Evolutionary conservation across 257 asterid species (phyloP).

Genomic region (Cruciata laevipes): DNA sequence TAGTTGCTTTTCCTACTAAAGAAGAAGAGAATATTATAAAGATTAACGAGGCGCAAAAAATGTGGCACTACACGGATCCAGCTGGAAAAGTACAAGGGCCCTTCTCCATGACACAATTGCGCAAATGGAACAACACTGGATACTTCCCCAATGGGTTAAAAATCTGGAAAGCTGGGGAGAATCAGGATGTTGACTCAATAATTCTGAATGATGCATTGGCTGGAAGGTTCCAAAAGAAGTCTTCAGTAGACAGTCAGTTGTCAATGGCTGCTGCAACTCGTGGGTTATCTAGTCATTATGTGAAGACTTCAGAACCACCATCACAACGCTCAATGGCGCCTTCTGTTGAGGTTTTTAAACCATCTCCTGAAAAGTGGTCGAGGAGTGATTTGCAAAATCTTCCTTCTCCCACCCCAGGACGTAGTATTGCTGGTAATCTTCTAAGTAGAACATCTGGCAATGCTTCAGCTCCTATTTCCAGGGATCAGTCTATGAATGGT

Average conservation of each 20-base stretch:
- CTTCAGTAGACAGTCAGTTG: constrained; percentile 26
- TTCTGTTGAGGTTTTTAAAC: constrained; percentile 27
- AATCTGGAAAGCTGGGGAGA: constrained; percentile 67
- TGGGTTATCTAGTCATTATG: constrained; percentile 28
- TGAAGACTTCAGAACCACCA: constrained; percentile 25
- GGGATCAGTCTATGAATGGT: constrained; percentile 24
- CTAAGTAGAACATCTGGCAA: constrained; percentile 27
- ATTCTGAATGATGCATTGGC: constrained; percentile 76
- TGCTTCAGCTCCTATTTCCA: constrained; percentile 39
- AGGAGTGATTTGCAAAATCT: constrained; percentile 37
- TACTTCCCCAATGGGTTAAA: constrained; percentile 72
- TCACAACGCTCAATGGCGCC: constrained; percentile 20
- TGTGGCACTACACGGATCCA: constrained; percentile 90
- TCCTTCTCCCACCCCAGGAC: constrained; percentile 83
- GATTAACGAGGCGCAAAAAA: constrained; percentile 81
- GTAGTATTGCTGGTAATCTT: constrained; percentile 29
- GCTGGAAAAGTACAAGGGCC: constrained; percentile 97
- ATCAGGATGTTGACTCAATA: constrained; percentile 40
- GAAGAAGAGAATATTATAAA: constrained; percentile 39
- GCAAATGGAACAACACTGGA: constrained; percentile 90
- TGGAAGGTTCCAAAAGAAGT: constrained; percentile 55
- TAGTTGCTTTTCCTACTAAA: constrained; percentile 33
- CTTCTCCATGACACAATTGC: constrained; percentile 77
- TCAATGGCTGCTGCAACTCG: constrained; percentile 16
- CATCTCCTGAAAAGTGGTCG: constrained; percentile 41